Evolutionary conservation across 2,329 filamentous ascomycete species (phyloP).

Genomic region (Diaporthe longicolla): DNA sequence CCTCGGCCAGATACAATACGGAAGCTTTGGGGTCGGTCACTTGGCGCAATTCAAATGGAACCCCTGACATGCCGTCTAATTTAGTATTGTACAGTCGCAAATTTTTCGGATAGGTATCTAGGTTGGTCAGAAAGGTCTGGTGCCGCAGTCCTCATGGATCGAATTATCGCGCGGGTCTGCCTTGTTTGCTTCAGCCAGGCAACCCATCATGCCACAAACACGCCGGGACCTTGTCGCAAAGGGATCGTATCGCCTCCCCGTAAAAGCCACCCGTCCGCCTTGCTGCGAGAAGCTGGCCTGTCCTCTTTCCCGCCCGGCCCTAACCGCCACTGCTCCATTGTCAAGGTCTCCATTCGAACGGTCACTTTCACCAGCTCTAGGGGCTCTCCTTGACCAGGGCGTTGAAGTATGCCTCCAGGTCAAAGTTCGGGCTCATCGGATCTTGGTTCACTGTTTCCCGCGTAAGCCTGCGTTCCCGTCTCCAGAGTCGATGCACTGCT

Average conservation of each 20-base stretch:
- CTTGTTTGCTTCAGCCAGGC: slow-evolving; percentile 39
- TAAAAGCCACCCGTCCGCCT: slow-evolving; percentile 29
- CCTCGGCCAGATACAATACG: background rate
- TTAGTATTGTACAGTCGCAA: slow-evolving; percentile 70
- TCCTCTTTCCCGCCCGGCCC: slow-evolving; percentile 43
- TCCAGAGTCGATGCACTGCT: slow-evolving; percentile 45
- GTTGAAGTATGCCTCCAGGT: slow-evolving; percentile 87
- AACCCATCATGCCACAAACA: slow-evolving; percentile 31
- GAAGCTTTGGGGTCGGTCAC: background rate
- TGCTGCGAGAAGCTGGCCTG: slow-evolving; percentile 37
- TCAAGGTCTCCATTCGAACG: slow-evolving; percentile 45
- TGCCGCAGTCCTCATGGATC: slow-evolving; percentile 59
- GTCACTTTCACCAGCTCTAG: slow-evolving; percentile 52
- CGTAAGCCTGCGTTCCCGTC: slow-evolving; percentile 43
- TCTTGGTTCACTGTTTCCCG: slow-evolving; percentile 61
- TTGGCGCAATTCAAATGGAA: background rate
- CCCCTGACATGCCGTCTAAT: slow-evolving; percentile 57
- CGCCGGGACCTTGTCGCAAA: slow-evolving; percentile 28
- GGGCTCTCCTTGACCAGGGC: slow-evolving; percentile 69
- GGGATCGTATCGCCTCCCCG: slow-evolving; percentile 33
- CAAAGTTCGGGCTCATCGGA: slow-evolving; percentile 89
- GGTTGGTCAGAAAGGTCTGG: slow-evolving; percentile 63
- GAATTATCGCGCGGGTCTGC: slow-evolving; percentile 37
- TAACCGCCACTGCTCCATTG: slow-evolving; percentile 31
- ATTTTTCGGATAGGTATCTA: slow-evolving; percentile 51